These are phyloP conservation scores for Epichloe gansuensis DNA, from an alignment of 2,329 filamentous ascomycete species.

Conservation along the genomic window DNA sequence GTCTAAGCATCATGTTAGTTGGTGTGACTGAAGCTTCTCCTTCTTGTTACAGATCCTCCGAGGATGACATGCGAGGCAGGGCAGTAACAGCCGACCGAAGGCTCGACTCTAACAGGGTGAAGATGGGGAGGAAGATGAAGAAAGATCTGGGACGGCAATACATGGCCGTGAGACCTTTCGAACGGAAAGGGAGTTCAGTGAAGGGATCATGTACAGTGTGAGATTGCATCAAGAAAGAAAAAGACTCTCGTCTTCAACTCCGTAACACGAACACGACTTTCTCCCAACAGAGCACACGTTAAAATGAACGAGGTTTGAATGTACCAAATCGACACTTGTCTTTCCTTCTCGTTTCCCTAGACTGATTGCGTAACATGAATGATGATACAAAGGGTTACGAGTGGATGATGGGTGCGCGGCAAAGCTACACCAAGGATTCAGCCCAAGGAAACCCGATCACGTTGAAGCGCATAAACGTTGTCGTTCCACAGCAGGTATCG, in stretches of 20 bases:
- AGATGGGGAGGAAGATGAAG: too few relatives aligned
- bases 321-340: slow-evolving; percentile 2
- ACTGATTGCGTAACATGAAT: slow-evolving; percentile 1
- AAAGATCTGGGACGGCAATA: background rate
- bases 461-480: background rate
- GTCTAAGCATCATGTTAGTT: slow-evolving; percentile 17
- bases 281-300: background rate
- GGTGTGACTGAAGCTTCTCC: background rate
- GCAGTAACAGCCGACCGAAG: background rate
- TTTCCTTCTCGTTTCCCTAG: background rate
- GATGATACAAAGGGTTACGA: background rate
- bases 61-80: background rate
- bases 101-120: background rate
- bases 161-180: background rate
- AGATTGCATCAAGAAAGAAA: background rate
- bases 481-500: background rate
- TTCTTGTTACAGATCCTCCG: background rate
- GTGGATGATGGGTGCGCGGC: background rate
- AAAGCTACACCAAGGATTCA: slow-evolving; percentile 1
- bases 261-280: background rate
- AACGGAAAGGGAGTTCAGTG: background rate
- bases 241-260: background rate
- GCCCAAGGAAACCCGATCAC: slow-evolving; percentile 1
- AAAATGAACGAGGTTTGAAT: background rate
- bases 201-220: background rate